Percentiles rank a stretch among this genome's conserved stretches.
These are phyloP conservation scores for Aspergillus puulaauensis DNA, from an alignment of 2,329 filamentous ascomycete species.

Conservation along the genomic window DNA sequence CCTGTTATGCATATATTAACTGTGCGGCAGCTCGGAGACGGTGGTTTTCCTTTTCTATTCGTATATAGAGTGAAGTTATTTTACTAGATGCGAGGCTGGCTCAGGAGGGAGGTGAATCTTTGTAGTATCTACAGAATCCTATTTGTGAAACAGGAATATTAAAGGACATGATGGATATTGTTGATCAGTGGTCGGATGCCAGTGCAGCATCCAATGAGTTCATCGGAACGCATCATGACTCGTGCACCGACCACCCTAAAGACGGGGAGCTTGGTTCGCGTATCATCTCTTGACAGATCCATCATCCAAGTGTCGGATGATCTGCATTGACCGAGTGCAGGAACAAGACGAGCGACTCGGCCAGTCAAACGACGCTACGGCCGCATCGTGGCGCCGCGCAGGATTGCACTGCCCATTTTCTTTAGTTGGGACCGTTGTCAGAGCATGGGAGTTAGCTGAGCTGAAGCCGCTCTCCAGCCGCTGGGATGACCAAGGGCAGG, in stretches of 20 bases:
- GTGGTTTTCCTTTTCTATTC: neutral
- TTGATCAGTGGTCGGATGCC: neutral
- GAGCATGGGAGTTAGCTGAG: too few species aligned
- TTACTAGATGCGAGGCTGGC: neutral
- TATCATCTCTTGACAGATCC: neutral
- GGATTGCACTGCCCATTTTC: neutral
- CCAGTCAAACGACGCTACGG: neutral
- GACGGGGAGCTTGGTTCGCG: neutral
- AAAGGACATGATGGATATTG: neutral
- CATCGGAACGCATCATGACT: neutral
- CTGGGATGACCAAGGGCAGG: neutral
- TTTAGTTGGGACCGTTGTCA: neutral
- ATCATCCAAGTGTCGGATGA: slow-evolving; percentile 3
- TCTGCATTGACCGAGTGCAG: slow-evolving; percentile 9
- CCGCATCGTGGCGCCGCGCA: neutral
- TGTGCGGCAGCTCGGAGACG: neutral
- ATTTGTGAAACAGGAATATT: neutral
- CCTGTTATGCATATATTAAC: neutral
- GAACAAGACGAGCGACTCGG: neutral
- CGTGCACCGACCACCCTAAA: neutral
- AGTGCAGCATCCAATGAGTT: neutral
- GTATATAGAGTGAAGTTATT: neutral
- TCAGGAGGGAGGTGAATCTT: neutral
- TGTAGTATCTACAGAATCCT: neutral
- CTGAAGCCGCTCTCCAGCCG: neutral